These are phyloP conservation scores for Carex kokanica DNA, from an alignment of 176 grass and related monocot genomes.

Conservation along the genomic window DNA sequence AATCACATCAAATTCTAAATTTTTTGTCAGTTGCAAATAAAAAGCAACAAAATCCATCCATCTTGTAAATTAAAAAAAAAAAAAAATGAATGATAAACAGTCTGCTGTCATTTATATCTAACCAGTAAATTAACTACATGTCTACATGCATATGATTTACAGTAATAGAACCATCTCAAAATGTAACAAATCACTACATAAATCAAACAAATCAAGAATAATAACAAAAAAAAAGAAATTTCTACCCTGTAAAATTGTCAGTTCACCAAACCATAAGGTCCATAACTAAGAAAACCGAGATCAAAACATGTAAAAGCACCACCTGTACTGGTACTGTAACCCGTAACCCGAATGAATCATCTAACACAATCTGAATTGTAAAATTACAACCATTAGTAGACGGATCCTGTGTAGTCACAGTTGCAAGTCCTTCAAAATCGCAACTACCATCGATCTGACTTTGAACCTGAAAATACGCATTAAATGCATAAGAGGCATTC, in stretches of 20 bases:
- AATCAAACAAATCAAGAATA: conserved; percentile 17
- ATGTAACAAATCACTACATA: conserved; percentile 6
- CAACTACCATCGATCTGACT: conserved; percentile 44
- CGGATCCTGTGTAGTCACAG: conserved; percentile 32
- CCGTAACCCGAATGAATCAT: conserved; percentile 1
- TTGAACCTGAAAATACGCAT: conserved; percentile 50
- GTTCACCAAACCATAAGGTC: conserved; percentile 1
- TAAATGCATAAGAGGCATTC: conserved; percentile 60
- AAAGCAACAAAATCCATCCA: neutral
- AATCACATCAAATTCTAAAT: neutral
- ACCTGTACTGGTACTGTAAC: neutral
- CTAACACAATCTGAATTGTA: conserved; percentile 34
- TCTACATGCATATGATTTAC: conserved; percentile 18
- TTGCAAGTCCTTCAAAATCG: conserved; percentile 37
- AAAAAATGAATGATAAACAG: neutral
- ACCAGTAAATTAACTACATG: neutral
- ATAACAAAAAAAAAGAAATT: neutral
- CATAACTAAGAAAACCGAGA: neutral
- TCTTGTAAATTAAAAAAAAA: neutral
- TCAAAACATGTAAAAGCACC: neutral
- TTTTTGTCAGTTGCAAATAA: neutral
- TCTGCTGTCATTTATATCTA: neutral
- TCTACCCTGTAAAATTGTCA: conserved; percentile 5
- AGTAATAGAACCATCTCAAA: neutral
- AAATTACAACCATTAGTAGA: conserved; percentile 39